Evolutionary conservation across 1,284 basidiomycete species (phyloP).

Genomic region (Neonothopanus nambi): DNA sequence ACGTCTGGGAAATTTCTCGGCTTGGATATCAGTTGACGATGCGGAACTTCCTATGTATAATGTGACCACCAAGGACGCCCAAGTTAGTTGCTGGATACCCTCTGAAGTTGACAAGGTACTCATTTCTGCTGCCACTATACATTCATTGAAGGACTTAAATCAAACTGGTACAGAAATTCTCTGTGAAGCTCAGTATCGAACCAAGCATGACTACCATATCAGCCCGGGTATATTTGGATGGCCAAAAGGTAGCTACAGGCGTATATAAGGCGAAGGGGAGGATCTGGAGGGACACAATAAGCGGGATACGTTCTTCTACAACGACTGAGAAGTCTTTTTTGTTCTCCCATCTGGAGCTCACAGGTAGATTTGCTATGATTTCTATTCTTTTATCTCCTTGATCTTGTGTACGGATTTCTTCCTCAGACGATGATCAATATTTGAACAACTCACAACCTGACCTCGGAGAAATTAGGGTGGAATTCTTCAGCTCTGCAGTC

Average conservation of each 20-base stretch:
- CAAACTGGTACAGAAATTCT: neutral
- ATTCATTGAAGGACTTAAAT: no score
- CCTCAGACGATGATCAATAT: constrained; percentile 32
- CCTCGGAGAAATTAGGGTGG: constrained; percentile 20
- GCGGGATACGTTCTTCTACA: constrained; percentile 24
- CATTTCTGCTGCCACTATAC: neutral
- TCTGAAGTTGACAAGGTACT: constrained; percentile 39
- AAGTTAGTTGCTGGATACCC: constrained; percentile 38
- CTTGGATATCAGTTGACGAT: constrained; percentile 34
- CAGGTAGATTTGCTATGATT: constrained; percentile 29
- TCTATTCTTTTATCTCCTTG: neutral
- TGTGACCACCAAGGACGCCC: constrained; percentile 21
- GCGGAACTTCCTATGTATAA: constrained; percentile 28
- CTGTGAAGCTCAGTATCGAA: neutral
- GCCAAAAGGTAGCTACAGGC: neutral
- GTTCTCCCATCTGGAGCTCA: constrained; percentile 32
- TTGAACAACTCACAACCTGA: constrained; percentile 20
- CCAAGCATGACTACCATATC: neutral
- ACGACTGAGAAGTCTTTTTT: constrained; percentile 13
- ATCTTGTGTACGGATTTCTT: constrained; percentile 9
- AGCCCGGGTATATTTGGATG: neutral
- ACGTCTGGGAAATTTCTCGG: constrained; percentile 26
- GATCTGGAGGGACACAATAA: neutral
- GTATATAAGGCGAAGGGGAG: neutral
- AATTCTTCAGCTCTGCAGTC: neutral